Conservation (phyloP, 768 basidiomycete genomes). For the Leccinum fibrillosum region DNA sequence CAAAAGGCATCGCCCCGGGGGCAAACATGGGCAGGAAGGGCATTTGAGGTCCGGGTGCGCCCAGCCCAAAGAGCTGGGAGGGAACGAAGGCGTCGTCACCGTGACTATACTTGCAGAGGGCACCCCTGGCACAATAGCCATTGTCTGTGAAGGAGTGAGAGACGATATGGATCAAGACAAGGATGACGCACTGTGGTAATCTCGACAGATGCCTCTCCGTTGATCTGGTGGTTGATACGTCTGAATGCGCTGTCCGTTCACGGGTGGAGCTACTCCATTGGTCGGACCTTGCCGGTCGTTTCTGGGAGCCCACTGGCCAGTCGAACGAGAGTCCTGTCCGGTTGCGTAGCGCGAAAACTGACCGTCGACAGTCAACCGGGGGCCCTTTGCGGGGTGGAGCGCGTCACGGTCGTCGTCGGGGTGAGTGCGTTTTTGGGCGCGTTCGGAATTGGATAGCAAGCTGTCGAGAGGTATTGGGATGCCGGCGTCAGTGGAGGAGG, state of each 20-base stretch:
- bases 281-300: constrained; percentile 27
- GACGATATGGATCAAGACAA: not conserved
- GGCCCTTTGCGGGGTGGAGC: constrained; percentile 65
- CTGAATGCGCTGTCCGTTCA: constrained; percentile 49
- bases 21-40: constrained; percentile 75
- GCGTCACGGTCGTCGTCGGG: constrained; percentile 61
- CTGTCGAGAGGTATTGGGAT: constrained; percentile 79
- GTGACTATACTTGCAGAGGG: constrained; percentile 88
- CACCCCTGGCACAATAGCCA: constrained; percentile 88
- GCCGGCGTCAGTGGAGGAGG: constrained; percentile 51
- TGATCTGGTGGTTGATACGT: constrained; percentile 71
- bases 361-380: constrained; percentile 61
- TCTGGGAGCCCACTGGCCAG: constrained; percentile 41
- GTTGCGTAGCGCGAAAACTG: constrained; percentile 62
- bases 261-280: constrained; percentile 25
- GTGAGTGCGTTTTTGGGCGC: constrained; percentile 62
- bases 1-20: constrained; percentile 52
- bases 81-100: constrained; percentile 85
- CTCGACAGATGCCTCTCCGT: constrained; percentile 77
- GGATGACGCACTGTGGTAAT: constrained; percentile 80
- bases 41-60: constrained; percentile 39
- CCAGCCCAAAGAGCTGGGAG: constrained; percentile 61
- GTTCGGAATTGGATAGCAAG: constrained; percentile 50
- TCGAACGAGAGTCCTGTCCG: constrained; percentile 38
- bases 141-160: constrained; percentile 52